Evolutionary conservation across 2,329 filamentous ascomycete species (phyloP).

Genomic region (Ophiostoma sp.): DNA sequence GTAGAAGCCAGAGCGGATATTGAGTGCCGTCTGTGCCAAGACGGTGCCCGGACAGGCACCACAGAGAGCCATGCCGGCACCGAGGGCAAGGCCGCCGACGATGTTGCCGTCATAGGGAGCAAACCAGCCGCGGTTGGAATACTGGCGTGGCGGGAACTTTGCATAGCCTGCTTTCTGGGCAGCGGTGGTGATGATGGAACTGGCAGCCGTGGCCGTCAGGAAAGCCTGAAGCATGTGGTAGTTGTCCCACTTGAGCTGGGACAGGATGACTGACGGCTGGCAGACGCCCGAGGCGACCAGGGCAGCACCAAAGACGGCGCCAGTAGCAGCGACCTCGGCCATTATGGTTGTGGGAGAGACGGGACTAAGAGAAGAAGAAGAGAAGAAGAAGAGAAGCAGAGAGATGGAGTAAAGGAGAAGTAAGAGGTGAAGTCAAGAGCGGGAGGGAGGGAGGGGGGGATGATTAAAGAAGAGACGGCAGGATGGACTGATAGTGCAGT

Average conservation of each 20-base stretch:
- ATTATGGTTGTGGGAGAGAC: constrained; percentile 13
- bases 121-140: constrained; percentile 50
- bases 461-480: not conserved
- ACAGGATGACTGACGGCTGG: constrained; percentile 53
- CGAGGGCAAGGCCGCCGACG: constrained; percentile 56
- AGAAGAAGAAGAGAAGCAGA: not conserved
- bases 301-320: constrained; percentile 57
- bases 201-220: constrained; percentile 56
- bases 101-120: constrained; percentile 58
- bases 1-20: constrained; percentile 47
- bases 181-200: constrained; percentile 46
- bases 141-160: constrained; percentile 44
- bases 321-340: constrained; percentile 41
- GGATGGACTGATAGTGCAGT: not conserved
- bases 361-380: not conserved
- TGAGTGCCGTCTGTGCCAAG: constrained; percentile 54
- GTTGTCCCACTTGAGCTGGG: constrained; percentile 55
- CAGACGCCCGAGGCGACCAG: constrained; percentile 57
- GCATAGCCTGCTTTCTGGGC: constrained; percentile 42
- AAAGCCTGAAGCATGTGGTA: constrained; percentile 64
- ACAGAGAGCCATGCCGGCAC: constrained; percentile 61
- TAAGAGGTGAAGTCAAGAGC: too few relatives aligned
- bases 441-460: not conserved
- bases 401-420: not conserved
- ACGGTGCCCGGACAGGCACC: constrained; percentile 63